Base-by-base conservation (phyloP, 768 basidiomycete genomes). In the Neoboletus subvelutipes region DNA sequence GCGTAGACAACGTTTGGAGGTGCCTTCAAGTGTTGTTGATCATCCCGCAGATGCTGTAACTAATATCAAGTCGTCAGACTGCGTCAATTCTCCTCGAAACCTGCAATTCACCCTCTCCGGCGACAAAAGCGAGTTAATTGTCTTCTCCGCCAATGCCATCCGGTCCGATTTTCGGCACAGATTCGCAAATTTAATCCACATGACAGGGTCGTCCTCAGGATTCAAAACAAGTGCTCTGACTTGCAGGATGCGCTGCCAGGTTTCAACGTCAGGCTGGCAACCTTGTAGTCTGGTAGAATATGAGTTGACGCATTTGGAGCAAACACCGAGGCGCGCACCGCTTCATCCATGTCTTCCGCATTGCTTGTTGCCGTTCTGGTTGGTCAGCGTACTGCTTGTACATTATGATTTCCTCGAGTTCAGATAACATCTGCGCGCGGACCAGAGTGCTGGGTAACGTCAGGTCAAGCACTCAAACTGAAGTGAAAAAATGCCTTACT, bases 111-210 rank as follows among this genome's bases (percentile, higher is more conserved):
- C 83, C 64, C 83, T 76, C 52, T 89, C 88, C 5, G 88, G 87
- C 11, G 88, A 86, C 31, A 97, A 77, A 1, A 99, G 74, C 0
- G 94, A 96, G 61, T 94, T 92, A 66, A 99, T 89, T 0, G 96
- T 97, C 76, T 98, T 98, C 64, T 98, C 94, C 0, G 96, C 95
- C 49, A 99, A 76, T n/a, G 83, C 82, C 83, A 98, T 92, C 6
- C 97, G 86, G 49, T 96, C 94, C 18, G 85, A 90, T 74, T 96
- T 96, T 50, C 97, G 91, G 69, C 97, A 98, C 1, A 98, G 78
- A 66, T 99, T 98, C 3, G 96, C 93, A 67, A 99, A 98, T 74
- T 97, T 94, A 74, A 99, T 97, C 94, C 95, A 98, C 86, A 97
- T 98, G 45, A 90, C 83, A 43, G 91, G 92, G 68, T 98, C 94